phyloP scores from a whole-genome alignment of 2,329 filamentous ascomycete species.

The Ilyonectria destructans region DNA sequence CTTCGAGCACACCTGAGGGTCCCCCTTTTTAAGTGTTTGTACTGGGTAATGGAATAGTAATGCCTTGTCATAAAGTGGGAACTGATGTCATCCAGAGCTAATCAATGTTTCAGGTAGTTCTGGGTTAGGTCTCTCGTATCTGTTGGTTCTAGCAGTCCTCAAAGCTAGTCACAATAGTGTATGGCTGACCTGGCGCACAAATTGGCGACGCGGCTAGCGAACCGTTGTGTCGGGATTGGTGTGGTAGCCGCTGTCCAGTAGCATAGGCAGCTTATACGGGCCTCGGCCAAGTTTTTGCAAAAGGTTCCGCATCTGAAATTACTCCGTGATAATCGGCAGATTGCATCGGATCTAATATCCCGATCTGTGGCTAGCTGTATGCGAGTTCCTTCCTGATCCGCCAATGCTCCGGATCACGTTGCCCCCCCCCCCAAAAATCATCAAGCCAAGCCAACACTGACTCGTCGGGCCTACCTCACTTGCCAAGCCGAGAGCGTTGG shows the following conservation, averaged over 20 bases:
- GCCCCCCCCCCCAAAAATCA: background rate
- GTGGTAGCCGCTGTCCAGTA: background rate
- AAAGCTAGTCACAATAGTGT: background rate
- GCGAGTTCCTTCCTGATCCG: background rate
- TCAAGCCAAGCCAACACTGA: background rate
- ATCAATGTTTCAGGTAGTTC: constrained; percentile 5
- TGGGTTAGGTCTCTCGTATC: background rate
- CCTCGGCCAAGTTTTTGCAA: background rate
- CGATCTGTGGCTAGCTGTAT: background rate
- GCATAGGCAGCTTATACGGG: background rate
- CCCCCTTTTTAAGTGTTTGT: background rate
- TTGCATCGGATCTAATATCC: background rate
- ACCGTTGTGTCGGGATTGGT: background rate
- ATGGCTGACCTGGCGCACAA: background rate
- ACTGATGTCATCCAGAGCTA: background rate
- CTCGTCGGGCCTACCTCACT: background rate
- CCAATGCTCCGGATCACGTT: background rate
- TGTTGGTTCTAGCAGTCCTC: no score
- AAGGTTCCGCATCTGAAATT: background rate
- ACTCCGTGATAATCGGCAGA: background rate
- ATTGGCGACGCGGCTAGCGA: background rate
- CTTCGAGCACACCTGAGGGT: background rate
- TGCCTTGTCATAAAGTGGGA: background rate
- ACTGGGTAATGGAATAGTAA: background rate
- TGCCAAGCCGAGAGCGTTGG: background rate